Base-by-base conservation (phyloP, 441 rosid genomes). In the Eutrema salsugineum region DNA sequence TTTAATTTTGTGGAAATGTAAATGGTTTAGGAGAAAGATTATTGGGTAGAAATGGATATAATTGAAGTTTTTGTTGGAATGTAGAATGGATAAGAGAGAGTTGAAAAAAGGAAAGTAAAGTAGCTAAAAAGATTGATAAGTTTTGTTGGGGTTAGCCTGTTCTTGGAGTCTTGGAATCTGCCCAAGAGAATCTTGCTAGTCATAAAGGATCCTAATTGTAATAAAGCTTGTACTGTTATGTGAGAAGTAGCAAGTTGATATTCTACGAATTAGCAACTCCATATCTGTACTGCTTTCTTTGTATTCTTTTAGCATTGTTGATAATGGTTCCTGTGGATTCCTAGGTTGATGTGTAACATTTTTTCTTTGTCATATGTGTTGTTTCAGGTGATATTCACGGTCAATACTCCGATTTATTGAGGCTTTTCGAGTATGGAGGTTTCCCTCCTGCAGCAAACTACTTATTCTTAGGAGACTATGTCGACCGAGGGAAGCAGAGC, bases 341-440 rank as follows among this genome's bases (percentile, higher is more conserved):
- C 14, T 46, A 24, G 7, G 49, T 70, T 70, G 49, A 47, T 59
- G n/a, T 47, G 14, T 68, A n/a, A 10, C 56, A 44, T 56, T 30
- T 56, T 56, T 0, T 36, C 46, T 68, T 7, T 44, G 7, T 12
- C 20, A 51, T 24, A 12, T 59, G n/a, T 50, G 53, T 54, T 35
- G 40, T 63, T 77, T 72, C 85, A 89, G 97, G 96, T 77, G 96
- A 91, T 74, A 91, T 90, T 66, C 97, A 91, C 54, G 97, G 97
- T 54, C 97, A 89, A 71, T 91, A 91, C 82, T 86, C 94, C 35
- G 96, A 91, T 78, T 89, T 91, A n/a, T 74, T 91, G 68, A 83
- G 97, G 83, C 94, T 91, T 68, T 91, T 91, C 68, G 97, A 91
- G 73, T 88, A 89, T 44, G 97, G 96, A 54, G 92, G 96, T 43